Base-by-base conservation (phyloP, 495 filamentous ascomycete genomes). In the Halenospora varia region DNA sequence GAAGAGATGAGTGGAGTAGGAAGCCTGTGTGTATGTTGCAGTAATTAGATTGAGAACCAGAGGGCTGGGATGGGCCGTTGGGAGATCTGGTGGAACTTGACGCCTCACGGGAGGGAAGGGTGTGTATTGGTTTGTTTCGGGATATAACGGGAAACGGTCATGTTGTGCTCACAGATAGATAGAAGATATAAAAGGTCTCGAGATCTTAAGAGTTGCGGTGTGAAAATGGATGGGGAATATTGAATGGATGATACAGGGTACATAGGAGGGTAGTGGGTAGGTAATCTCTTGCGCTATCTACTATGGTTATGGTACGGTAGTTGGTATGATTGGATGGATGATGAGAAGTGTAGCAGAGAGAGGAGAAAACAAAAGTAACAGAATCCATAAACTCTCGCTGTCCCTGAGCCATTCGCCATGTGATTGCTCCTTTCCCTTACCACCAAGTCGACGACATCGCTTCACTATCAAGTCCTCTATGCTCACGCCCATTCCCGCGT, bases 231-330 rank as follows among this genome's bases (percentile, higher is more conserved):
- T 4, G 13, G 6, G 13, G 29, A 4, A 35, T 4, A 35, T 35
- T 35, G 29, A 50, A 50, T 50, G n/a, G n/a, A n/a, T 50, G n/a
- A n/a, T n/a, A n/a, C n/a, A n/a, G n/a, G n/a, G n/a, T n/a, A n/a
- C n/a, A n/a, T n/a, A n/a, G n/a, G n/a, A n/a, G n/a, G n/a, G 10
- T 51, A 48, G 56, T 22, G 22, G 29, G 51, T 25, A 51, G 35
- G 35, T 51, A 55, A 61, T 56, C 52, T 61, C 52, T 54, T 54
- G 56, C 46, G 35, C 53, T 62, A 57, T 62, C 49, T 62, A 57
- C 48, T 47, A 55, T 48, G 25, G 45, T 39, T 51, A n/a, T n/a
- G n/a, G n/a, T n/a, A n/a, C n/a, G n/a, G n/a, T n/a, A 19, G 25
- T 24, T 24, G 26, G 25, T 35, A 10, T 20, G 39, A 26, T 23